Base-by-base conservation (phyloP, 2,329 filamentous ascomycete species). In the Aureobasidium sp. region DNA sequence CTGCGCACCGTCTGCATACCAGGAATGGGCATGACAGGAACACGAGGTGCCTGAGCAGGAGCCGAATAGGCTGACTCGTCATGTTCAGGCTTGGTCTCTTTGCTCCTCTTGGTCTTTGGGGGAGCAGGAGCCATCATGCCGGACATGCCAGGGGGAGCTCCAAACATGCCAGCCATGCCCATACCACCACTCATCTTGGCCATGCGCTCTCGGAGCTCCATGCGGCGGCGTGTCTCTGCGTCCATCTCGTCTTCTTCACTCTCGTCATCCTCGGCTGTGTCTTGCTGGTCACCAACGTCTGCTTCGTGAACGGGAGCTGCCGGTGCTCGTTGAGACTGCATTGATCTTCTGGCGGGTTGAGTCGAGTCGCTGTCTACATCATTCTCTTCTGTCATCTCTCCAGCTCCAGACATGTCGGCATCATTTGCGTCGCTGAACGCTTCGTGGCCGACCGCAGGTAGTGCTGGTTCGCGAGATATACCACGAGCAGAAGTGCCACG, bases 161-260 rank as follows among this genome's bases (percentile, higher is more conserved):
- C 90, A 73, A 96, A 95, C 86, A 97, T 94, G 68, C 91, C 90
- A 72, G 91, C 86, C 88, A 97, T 96, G 50, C 91, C 91, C 90
- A 96, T 96, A 29, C 93, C 93, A 61, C 93, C 93, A 67, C 93
- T 96, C 88, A 99, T 94, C 77, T 96, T 97, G 49, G 94, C 94
- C 91, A 99, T 99, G 68, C 94, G 86, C 64, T 94, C 91, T 63
- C 94, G 85, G 36, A 99, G 80, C 72, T 97, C 93, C 75, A 96
- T 86, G 71, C 88, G 89, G 58, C 92, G 87, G 67, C 85, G 86
- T 27, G 90, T 81, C 73, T 99, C 94, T 1, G 91, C 91, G 69
- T 97, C 92, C 57, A 95, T 79, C 16, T 96, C 90, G 32, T 92
- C 89, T 50, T 92, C 90, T 36, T 91, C 88, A 25, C 89, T 88